Conservation (phyloP, 495 filamentous ascomycete species). For the Penicillium verhagenii region DNA sequence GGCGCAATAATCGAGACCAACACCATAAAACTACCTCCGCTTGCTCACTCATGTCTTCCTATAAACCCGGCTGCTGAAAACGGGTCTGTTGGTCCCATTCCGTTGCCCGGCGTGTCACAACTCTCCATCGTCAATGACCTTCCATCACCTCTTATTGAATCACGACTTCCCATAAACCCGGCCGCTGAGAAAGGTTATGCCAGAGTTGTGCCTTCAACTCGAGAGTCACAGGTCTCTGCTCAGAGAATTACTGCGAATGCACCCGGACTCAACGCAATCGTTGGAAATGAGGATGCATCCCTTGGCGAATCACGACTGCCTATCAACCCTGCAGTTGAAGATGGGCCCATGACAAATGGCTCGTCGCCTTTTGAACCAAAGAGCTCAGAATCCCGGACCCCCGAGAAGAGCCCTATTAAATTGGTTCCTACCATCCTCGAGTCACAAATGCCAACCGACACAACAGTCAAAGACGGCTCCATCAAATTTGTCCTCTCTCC, state of each 20-base stretch:
- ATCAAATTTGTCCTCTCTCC: not conserved
- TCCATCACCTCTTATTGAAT: not conserved
- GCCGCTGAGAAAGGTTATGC: not conserved
- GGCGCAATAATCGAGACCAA: not conserved
- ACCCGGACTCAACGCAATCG: not conserved
- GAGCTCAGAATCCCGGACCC: not conserved
- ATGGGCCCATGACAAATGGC: not conserved
- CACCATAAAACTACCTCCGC: not conserved
- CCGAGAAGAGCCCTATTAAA: not conserved
- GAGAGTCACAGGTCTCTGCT: not conserved
- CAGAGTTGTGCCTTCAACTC: not conserved
- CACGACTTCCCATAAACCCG: slow-evolving; percentile 11
- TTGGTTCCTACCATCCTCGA: not conserved
- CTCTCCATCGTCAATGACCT: not conserved
- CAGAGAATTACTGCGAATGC: too few relatives aligned
- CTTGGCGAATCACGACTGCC: not conserved
- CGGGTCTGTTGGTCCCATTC: not conserved
- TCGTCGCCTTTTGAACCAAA: not conserved
- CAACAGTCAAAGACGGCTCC: not conserved
- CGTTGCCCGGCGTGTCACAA: not conserved
- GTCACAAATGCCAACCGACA: not conserved
- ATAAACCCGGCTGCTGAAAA: not conserved
- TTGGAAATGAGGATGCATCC: not conserved
- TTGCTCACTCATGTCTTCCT: not conserved
- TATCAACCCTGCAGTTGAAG: slow-evolving; percentile 9